phyloP scores from a whole-genome alignment of 176 grass and related monocot genomes.

The Eragrostis curvula region DNA sequence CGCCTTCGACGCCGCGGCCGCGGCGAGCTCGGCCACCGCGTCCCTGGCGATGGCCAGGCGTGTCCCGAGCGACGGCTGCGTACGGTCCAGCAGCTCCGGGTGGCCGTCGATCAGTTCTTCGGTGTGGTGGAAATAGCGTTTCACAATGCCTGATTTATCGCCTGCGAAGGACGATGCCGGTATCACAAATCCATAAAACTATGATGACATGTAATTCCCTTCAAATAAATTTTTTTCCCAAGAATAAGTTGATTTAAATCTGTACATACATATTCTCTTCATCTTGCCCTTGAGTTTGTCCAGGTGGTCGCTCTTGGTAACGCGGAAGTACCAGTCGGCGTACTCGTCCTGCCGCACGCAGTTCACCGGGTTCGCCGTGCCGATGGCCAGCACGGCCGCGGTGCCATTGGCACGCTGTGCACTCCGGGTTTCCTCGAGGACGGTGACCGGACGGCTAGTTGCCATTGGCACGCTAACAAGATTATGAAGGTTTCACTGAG shows the following conservation, averaged over 20 bases:
- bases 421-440: conserved; percentile 18
- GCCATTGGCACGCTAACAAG: background rate
- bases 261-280: conserved; percentile 66
- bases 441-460: background rate
- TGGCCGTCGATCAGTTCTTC: conserved; percentile 28
- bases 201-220: too few relatives aligned
- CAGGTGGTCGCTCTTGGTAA: conserved; percentile 64
- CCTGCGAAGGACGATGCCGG: background rate
- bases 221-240: background rate
- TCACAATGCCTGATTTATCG: conserved; percentile 35
- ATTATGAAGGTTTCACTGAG: too few relatives aligned
- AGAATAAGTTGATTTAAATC: background rate
- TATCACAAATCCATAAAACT: background rate
- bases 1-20: conserved; percentile 42
- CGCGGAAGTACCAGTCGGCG: conserved; percentile 59
- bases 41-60: conserved; percentile 15
- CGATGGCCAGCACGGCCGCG: conserved; percentile 54
- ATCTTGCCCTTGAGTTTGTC: conserved; percentile 56
- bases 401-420: conserved; percentile 31
- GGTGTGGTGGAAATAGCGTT: conserved; percentile 38
- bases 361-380: conserved; percentile 58
- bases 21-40: conserved; percentile 32
- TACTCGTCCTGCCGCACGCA: conserved; percentile 51
- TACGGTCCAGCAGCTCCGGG: conserved; percentile 9
- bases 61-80: conserved; percentile 33